phyloP scores from a whole-genome alignment of 305 asterid genomes.

The Solanum hybrid region DNA sequence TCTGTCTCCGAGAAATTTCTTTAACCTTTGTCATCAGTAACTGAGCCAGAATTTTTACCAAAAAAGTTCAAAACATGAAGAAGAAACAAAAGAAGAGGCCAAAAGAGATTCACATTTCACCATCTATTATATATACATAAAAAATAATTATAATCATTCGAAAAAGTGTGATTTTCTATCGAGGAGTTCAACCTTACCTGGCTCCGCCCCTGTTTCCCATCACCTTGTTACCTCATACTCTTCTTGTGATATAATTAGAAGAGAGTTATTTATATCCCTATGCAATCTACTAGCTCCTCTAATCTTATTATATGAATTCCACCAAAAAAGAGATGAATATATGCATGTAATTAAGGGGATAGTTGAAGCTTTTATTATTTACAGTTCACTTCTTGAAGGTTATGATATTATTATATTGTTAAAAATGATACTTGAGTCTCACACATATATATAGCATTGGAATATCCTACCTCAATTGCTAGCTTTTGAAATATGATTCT shows the following conservation, averaged over 20 bases:
- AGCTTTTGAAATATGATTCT: neutral
- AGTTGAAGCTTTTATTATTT: neutral
- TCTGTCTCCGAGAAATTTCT: neutral
- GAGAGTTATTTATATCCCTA: no score
- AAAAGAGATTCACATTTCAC: neutral
- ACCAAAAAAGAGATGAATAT: neutral
- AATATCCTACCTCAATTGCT: neutral
- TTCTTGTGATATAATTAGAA: no score
- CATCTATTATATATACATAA: neutral
- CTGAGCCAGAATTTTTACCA: no score
- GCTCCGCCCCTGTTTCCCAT: neutral
- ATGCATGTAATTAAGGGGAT: neutral
- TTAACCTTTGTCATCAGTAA: no score
- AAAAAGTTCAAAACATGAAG: neutral
- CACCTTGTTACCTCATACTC: neutral
- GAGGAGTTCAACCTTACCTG: neutral
- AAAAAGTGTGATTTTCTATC: neutral
- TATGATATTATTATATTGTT: neutral
- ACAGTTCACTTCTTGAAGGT: no score
- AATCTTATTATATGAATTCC: neutral
- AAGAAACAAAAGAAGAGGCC: neutral
- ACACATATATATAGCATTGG: neutral
- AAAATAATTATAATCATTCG: no score
- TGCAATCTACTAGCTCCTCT: neutral
- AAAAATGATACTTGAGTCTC: neutral